Evolutionary conservation across 192 early-diverging fungal species (phyloP), one percentile per base, ranked within the genome.

Genomic region (Linnemannia elongata): DNA sequence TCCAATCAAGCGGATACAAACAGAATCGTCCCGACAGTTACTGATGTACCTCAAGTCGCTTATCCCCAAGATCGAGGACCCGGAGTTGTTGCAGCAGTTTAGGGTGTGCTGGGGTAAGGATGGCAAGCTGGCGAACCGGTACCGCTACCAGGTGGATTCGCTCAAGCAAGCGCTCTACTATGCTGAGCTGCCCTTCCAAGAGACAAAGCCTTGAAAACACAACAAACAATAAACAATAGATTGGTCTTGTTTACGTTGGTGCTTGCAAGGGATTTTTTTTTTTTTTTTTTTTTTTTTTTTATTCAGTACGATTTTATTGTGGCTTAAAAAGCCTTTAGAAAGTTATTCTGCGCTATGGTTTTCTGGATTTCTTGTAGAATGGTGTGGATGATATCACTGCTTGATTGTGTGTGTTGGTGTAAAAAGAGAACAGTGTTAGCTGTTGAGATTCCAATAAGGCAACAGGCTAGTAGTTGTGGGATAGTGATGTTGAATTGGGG

Each of bases 61-160:
- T 39, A 27, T 86, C 7, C 79, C 79, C 18, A 77, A 69, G 60
- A 54, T 86, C 9, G 84, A 86, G 27, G 71, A 86, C 27, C 60
- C 84, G 6, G 6, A 30, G 52, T 57, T 81, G 10, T 71, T 86
- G 13, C 75, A 77, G 24, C 45, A 81, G 60, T 73, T 81, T 24
- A 69, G 75, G 47, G 71, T 77, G n/a, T 81, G 78, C 55, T 86
- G 84, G 84, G 84, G 84, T 41, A 86, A 86, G 57, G 84, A 86
- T 57, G 84, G 84, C 54, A 76, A 76, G 38, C 36, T 86, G 17
- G 57, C 70, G 13, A 86, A 54, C 55, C 78, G 84, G 10, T 86
- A 86, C 38, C 69, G 84, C 27, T 33, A 77, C 30, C 84, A 81
- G 39, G 74, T 77, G 24, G 78, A 86, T 69, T 86, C 84, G 22